Percentiles rank a stretch among this genome's conserved stretches.
These are phyloP conservation scores for Solanum hybrid DNA, from an alignment of 305 asterid genomes.

Conservation along the genomic window DNA sequence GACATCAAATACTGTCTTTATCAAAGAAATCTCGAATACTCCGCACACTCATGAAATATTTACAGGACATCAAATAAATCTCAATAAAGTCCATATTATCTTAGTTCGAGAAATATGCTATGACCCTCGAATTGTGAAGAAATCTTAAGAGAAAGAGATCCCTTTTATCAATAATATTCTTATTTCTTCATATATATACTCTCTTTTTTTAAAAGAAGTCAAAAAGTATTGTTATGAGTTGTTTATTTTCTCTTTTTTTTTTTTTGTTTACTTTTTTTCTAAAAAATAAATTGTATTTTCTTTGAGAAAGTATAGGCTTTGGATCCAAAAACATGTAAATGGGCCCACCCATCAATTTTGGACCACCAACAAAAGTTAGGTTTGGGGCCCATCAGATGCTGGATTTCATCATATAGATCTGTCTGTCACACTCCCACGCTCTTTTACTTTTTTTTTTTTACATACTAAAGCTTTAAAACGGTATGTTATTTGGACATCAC, in stretches of 20 bases:
- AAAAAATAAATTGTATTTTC: neutral
- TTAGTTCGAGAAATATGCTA: neutral
- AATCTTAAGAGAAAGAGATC: too few species aligned
- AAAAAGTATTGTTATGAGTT: neutral
- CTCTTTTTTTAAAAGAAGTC: neutral
- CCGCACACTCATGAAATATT: too few species aligned
- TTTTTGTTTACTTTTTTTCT: neutral
- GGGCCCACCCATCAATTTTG: constrained; percentile 24
- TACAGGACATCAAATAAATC: neutral
- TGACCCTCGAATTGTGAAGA: too few species aligned
- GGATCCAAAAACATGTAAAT: constrained; percentile 26
- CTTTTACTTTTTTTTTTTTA: neutral
- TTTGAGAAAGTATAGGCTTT: constrained; percentile 9
- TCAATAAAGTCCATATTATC: rapidly evolving
- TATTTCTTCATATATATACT: too few species aligned
- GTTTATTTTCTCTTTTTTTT: neutral
- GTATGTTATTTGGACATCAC: neutral
- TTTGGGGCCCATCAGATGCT: constrained; percentile 25
- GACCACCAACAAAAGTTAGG: constrained; percentile 26
- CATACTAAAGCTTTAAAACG: neutral
- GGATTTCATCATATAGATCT: constrained; percentile 29
- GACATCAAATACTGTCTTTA: neutral
- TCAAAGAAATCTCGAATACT: too few species aligned
- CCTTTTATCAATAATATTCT: neutral
- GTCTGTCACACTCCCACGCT: constrained; percentile 17